Evolutionary conservation across 192 early-diverging fungal genomes (phyloP).

Genomic region (Linnemannia zychae): DNA sequence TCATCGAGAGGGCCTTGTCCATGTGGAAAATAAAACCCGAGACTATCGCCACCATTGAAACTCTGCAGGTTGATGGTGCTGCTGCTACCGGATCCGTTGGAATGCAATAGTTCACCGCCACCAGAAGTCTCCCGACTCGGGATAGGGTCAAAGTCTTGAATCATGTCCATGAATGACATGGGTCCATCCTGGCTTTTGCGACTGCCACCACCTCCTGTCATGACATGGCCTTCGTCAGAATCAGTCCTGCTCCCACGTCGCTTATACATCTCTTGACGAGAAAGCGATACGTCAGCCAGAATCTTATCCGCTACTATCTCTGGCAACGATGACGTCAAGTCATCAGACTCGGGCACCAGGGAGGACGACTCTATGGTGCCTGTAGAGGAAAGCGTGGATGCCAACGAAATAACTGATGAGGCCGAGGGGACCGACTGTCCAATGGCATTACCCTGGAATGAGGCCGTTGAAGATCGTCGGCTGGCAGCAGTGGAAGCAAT

Average conservation of each 20-base stretch:
- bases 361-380: neutral
- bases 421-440: neutral
- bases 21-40: neutral
- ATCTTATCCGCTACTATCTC: neutral
- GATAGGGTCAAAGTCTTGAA: slow-evolving; percentile 8
- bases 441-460: slow-evolving; percentile 4
- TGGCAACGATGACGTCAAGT: neutral
- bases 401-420: slow-evolving; percentile 22
- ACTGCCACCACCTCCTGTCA: neutral
- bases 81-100: neutral
- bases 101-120: neutral
- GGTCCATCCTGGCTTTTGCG: neutral
- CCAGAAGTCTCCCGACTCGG: neutral
- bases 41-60: neutral
- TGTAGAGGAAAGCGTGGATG: slow-evolving; percentile 13
- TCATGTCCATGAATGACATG: slow-evolving; percentile 20
- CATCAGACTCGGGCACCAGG: neutral
- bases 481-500: neutral
- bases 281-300: neutral
- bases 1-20: neutral
- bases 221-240: neutral
- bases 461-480: slow-evolving; percentile 13
- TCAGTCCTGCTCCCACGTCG: neutral
- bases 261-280: neutral
- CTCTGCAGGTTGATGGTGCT: neutral